Base-by-base conservation (phyloP, 192 early-diverging fungal genomes). In the Linderina pennispora region DNA sequence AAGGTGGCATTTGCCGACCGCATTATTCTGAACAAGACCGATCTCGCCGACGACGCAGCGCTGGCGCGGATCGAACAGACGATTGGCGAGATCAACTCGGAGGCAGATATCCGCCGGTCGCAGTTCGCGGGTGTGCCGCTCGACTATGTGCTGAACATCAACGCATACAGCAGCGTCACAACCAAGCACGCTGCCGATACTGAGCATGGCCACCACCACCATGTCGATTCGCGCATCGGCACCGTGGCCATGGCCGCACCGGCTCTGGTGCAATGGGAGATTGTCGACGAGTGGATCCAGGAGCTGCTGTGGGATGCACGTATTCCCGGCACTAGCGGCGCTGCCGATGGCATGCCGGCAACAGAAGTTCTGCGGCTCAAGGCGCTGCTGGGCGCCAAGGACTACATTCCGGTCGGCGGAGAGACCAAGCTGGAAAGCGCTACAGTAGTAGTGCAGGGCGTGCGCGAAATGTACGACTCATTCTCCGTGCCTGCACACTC, bases 21-120 rank as follows among this genome's bases (percentile, higher is more conserved):
- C 19, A 80, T 96, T 8, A 65, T 93, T 13, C 33, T 96, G 23
- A 96, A 96, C 78, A 96, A 96, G 55, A 72, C 66, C 6, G 92
- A 96, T 53, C 48, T 92, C 6, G 80, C 90, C 8, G 36, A 53
- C 0, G 58, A 54, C 10, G 18, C 52, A 5, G 55, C 71, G 20
- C 43, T 83, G 4, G 45, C 59, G 26, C 46, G 42, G 1, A 37
- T 80, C 14, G 77, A 86, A 23, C 20, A 23, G 3, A 50, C 45
- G 18, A 18, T 82, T 7, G 41, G 22, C 10, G 34, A 19, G 23
- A 75, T 67, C 20, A 74, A 78, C 33, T 54, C 57, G 0, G 55
- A 53, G 1, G 70, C 65, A n/a, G 36, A 48, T n/a, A 35, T 60
- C 2, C 33, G 18, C 2, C 43, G 38, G 10, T 19, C 58, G 26